These are phyloP conservation scores for Oryza glaberrima DNA, from an alignment of 176 grass and related monocot species.

Conservation along the genomic window DNA sequence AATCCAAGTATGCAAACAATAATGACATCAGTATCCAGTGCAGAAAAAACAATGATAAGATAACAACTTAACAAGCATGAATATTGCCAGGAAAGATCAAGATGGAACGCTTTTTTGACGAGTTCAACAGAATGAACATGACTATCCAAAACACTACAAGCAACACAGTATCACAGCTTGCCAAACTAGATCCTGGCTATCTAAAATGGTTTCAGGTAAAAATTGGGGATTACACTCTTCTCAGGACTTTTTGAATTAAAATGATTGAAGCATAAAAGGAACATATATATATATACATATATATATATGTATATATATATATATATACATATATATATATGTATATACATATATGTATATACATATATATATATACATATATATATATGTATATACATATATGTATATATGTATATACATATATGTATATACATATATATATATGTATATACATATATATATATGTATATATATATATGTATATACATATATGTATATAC, in stretches of 20 bases:
- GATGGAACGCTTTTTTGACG: background rate
- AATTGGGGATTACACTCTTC: background rate
- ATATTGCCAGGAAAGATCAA: background rate
- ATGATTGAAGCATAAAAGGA: background rate
- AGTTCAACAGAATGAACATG: background rate
- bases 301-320: background rate
- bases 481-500: too few species aligned
- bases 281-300: background rate
- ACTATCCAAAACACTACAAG: background rate
- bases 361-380: too few species aligned
- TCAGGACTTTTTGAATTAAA: background rate
- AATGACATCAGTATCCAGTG: background rate
- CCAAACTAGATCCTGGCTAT: background rate
- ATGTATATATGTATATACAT: too few species aligned
- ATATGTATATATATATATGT: too few species aligned
- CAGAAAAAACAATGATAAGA: background rate
- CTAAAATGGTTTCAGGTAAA: background rate
- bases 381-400: too few species aligned
- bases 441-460: too few species aligned
- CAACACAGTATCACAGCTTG: background rate
- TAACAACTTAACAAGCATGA: background rate
- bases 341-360: background rate
- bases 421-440: too few species aligned
- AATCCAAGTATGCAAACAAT: background rate
- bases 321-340: background rate